A percentile compares a stretch with the other conserved stretches of the same genome.
phyloP scores from a whole-genome alignment of 345 rosid genomes.

The Eucalyptus rudis region DNA sequence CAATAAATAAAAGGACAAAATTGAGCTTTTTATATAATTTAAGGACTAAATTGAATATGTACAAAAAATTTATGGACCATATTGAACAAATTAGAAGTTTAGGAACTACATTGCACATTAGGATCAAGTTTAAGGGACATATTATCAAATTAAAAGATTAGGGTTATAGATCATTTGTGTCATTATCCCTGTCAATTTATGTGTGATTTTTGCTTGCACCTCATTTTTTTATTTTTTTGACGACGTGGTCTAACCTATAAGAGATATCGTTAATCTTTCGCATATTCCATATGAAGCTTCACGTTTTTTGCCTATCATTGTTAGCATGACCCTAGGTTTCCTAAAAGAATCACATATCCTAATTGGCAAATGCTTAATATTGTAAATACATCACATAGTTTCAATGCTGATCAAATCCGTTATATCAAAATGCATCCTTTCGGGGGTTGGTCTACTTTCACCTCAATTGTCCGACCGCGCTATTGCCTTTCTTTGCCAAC shows the following conservation, averaged over 20 bases:
- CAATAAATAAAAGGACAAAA: too few species aligned
- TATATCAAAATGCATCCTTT: background rate
- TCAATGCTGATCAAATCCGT: background rate
- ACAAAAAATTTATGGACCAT: too few species aligned
- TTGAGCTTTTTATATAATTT: too few species aligned
- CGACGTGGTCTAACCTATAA: fast-evolving
- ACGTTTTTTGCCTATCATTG: background rate
- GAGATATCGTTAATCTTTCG: background rate
- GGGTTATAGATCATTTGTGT: too few species aligned
- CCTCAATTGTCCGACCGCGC: background rate
- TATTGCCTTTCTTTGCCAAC: background rate
- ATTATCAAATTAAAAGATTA: too few species aligned
- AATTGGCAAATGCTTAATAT: background rate
- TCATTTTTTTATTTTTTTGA: too few species aligned
- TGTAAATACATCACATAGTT: background rate
- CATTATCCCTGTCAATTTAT: too few species aligned
- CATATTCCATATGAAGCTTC: background rate
- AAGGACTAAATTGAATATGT: too few species aligned
- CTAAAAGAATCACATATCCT: background rate
- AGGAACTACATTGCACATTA: too few species aligned
- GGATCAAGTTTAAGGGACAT: too few species aligned
- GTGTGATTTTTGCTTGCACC: fast-evolving
- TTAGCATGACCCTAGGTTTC: background rate
- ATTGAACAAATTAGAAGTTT: too few species aligned
- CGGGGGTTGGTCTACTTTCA: background rate